Evolutionary conservation across 768 basidiomycete genomes (phyloP).

Genomic region (Podaxis sp.): DNA sequence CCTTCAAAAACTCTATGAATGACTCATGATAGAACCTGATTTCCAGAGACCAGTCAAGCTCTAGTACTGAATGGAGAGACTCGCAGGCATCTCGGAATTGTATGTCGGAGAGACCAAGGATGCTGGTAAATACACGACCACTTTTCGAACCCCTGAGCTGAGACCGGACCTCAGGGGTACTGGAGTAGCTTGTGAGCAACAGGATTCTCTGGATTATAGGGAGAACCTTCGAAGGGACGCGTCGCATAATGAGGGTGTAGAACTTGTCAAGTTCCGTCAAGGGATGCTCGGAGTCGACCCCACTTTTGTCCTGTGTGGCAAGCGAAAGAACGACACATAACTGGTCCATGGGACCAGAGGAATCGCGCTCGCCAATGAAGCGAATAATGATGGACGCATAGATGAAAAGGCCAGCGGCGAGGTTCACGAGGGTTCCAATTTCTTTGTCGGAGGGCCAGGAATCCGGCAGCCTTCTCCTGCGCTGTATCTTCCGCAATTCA

Average conservation of each 20-base stretch:
- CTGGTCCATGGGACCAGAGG: not conserved
- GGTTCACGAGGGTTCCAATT: not conserved
- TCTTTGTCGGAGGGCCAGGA: slow-evolving; percentile 12
- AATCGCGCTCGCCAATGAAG: slow-evolving; percentile 3
- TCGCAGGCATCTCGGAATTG: not conserved
- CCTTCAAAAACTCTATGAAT: slow-evolving; percentile 5
- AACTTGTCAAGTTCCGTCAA: not conserved
- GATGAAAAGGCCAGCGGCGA: slow-evolving; percentile 8
- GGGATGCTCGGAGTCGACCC: not conserved
- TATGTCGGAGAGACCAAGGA: not conserved
- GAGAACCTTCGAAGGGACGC: not conserved
- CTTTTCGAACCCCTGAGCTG: not conserved
- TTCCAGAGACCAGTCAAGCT: not conserved
- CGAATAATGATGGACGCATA: slow-evolving; percentile 10
- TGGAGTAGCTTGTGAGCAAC: not conserved
- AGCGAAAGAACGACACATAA: not conserved
- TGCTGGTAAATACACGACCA: not conserved
- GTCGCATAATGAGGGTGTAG: not conserved
- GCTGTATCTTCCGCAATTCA: not conserved
- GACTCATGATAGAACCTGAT: slow-evolving; percentile 9
- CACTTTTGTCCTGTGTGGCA: not conserved
- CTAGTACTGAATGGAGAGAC: not conserved
- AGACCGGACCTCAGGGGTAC: not conserved
- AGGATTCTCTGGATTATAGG: not conserved
- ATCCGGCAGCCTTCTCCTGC: not conserved